Evolutionary conservation across 257 asterid genomes (phyloP).

Genomic region (Capsicum rhomboideum): DNA sequence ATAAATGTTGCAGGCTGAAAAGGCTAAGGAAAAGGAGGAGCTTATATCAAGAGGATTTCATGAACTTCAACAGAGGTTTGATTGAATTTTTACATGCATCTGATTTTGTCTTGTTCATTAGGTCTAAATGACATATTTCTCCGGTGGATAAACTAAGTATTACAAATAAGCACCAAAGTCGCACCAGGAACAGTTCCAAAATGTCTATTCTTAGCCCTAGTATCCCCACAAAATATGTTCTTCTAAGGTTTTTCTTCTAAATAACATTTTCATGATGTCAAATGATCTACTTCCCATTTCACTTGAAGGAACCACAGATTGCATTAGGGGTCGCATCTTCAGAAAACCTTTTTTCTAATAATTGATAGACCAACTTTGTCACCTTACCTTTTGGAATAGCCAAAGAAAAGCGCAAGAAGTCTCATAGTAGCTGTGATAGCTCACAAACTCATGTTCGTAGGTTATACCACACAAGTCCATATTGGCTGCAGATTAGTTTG

Average conservation of each 20-base stretch:
- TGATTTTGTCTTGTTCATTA: background rate
- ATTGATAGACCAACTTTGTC: background rate
- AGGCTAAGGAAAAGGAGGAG: conserved; percentile 74
- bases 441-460: background rate
- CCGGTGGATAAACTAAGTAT: background rate
- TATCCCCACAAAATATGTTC: background rate
- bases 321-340: background rate
- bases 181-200: background rate
- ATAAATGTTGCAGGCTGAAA: conserved; percentile 63
- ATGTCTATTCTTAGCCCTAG: background rate
- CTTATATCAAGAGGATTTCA: conserved; percentile 53
- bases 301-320: background rate
- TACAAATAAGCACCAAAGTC: background rate
- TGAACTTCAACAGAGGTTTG: conserved; percentile 53
- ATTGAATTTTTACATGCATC: background rate
- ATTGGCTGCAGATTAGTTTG: background rate
- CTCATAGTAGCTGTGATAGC: background rate
- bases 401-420: background rate
- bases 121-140: background rate
- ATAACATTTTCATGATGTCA: background rate
- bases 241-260: background rate
- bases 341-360: background rate
- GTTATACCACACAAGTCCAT: background rate
- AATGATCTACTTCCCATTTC: background rate
- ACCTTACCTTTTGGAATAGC: background rate